phyloP scores from a whole-genome alignment of 2,329 filamentous ascomycete genomes.

The Truncatella angustata region DNA sequence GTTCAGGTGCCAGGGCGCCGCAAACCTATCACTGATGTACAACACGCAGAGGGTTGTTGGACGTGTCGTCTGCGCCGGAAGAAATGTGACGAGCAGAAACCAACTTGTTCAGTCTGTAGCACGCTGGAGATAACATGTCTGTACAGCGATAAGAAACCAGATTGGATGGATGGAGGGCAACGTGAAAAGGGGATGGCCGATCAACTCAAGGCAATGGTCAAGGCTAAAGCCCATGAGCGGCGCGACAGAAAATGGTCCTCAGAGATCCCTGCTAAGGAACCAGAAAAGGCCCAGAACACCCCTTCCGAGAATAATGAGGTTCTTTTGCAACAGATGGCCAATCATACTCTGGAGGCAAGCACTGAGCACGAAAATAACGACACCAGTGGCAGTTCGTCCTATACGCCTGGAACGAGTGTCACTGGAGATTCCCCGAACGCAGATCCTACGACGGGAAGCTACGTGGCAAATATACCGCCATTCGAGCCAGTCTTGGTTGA shows the following conservation, averaged over 20 bases:
- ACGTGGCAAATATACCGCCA: neutral
- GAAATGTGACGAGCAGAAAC: constrained; percentile 56
- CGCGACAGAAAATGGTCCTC: constrained; percentile 48
- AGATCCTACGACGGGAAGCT: neutral
- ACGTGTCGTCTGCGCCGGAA: constrained; percentile 61
- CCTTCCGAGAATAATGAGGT: neutral
- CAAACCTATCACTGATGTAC: neutral
- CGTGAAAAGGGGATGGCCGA: constrained; percentile 51
- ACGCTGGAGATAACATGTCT: constrained; percentile 56
- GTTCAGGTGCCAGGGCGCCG: neutral
- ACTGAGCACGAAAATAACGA: neutral
- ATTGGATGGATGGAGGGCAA: constrained; percentile 55
- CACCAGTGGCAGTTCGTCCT: constrained; percentile 5
- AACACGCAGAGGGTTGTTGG: constrained; percentile 51
- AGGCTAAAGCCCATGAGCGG: constrained; percentile 48
- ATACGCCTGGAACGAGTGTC: constrained; percentile 9
- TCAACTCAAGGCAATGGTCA: constrained; percentile 56
- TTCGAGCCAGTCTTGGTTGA: neutral
- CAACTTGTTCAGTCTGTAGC: constrained; percentile 49
- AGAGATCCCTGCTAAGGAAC: constrained; percentile 26
- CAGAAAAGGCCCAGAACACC: neutral
- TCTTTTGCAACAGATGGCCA: constrained; percentile 10
- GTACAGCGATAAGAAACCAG: constrained; percentile 50
- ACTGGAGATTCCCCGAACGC: neutral
- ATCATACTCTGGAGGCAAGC: constrained; percentile 1